phyloP scores from a whole-genome alignment of 2,329 filamentous ascomycete genomes.

The Dactylonectria macrodidyma region DNA sequence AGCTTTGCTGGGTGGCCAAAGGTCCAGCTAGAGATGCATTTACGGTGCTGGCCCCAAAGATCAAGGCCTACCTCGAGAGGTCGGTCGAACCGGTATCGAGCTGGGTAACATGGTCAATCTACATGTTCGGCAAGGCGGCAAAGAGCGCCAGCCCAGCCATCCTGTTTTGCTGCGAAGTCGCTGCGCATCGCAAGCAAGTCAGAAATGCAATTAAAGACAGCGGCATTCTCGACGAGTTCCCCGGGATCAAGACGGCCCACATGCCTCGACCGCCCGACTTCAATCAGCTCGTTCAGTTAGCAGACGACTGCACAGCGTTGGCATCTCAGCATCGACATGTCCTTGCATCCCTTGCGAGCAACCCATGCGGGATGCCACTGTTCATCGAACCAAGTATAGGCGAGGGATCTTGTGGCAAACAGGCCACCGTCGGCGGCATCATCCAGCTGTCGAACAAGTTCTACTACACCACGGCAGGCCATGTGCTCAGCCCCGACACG shows the following conservation, averaged over 20 bases:
- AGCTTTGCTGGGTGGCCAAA: not conserved
- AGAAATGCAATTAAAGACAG: not conserved
- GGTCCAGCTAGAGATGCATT: not conserved
- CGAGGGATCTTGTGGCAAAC: not conserved
- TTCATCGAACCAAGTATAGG: not conserved
- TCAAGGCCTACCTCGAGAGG: not conserved
- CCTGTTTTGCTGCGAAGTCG: not conserved
- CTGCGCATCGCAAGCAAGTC: not conserved
- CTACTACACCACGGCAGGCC: not conserved
- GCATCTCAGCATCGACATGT: not conserved
- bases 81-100: not conserved
- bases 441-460: not conserved
- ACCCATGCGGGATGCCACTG: not conserved
- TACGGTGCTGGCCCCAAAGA: not conserved
- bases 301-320: not conserved
- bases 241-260: slow-evolving; percentile 6
- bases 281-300: slow-evolving; percentile 1
- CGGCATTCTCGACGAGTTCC: slow-evolving; percentile 9
- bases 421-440: not conserved
- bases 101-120: slow-evolving; percentile 58
- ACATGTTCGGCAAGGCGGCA: slow-evolving; percentile 57
- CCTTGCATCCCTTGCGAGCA: not conserved
- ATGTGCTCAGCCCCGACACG: not conserved
- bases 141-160: slow-evolving; percentile 2
- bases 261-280: slow-evolving; percentile 10